Conservation (phyloP, 1,139 yeast species). For the Komagataea norvegica region DNA sequence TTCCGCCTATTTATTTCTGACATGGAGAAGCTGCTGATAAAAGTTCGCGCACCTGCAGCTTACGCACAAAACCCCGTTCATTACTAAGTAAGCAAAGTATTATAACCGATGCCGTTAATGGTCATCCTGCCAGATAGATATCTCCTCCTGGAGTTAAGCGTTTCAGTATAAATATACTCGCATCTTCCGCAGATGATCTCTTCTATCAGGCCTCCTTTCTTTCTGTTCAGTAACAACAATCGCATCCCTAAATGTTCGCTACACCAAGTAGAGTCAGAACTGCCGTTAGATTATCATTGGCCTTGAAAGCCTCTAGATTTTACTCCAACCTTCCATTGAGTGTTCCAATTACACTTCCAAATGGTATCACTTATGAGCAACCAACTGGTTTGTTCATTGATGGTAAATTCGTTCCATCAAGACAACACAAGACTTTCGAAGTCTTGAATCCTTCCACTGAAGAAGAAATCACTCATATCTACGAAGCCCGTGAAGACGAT, state of each 20-base stretch:
- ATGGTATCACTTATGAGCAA: conserved; percentile 46
- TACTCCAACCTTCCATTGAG: conserved; percentile 39
- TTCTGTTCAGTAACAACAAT: not conserved
- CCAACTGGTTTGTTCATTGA: conserved; percentile 50
- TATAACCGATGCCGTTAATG: too few species aligned
- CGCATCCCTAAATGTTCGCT: conserved; percentile 10
- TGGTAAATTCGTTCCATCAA: conserved; percentile 41
- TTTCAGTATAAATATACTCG: conserved; percentile 1
- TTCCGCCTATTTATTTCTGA: too few species aligned
- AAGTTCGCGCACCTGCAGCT: too few species aligned
- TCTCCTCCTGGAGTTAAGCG: conserved; percentile 6
- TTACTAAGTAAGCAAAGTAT: too few species aligned
- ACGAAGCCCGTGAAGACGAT: conserved; percentile 44
- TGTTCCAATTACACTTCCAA: conserved; percentile 48
- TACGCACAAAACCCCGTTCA: too few species aligned
- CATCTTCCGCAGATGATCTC: not conserved
- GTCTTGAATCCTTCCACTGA: conserved; percentile 45
- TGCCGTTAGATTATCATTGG: conserved; percentile 14
- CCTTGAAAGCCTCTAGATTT: conserved; percentile 18
- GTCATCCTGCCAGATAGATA: too few species aligned
- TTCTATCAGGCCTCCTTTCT: not conserved
- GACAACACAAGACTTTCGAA: conserved; percentile 36
- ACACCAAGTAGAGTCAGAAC: conserved; percentile 9
- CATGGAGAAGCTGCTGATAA: too few species aligned
- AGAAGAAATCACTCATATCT: conserved; percentile 39